Evolutionary conservation across 805 yeast species (phyloP), one percentile per base, ranked within the genome.

Genomic region (Candida argentea): DNA sequence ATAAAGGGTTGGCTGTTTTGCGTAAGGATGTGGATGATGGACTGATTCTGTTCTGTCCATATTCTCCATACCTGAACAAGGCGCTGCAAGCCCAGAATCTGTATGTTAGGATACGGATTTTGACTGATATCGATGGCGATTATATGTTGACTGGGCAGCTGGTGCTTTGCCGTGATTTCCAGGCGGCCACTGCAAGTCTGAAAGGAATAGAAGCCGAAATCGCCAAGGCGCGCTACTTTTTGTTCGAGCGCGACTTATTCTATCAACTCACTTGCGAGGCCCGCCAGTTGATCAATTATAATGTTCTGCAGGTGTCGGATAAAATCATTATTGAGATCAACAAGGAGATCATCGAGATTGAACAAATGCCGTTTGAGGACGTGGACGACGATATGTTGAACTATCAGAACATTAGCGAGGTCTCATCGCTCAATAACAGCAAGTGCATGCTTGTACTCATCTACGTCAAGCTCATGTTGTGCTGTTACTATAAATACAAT

Each of bases 211-310:
- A 76, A 13, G 64, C 66, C 27, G 68, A 67, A 14, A 76, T 89
- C 16, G 65, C 69, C 20, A 70, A 57, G 28, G 86, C 93, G 0
- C 65, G 95, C 26, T 76, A 69, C 37, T 70, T 73, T 34, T 61
- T 87, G 5, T 89, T 89, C 55, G 97, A 89, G 46, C 91, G 83
- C 44, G 97, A 89, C 50, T 61, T 89, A 30, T 84, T 84, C 57
- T 73, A 71, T 50, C 86, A 78, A 40, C 53, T 89, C 31, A 65
- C 76, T 14, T 71, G 76, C 37, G 98, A 89, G 51, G 84, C 94
- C 1, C 67, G 77, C 17, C 48, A 64, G 5, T 57, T 89, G 33
- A 67, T 77, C 6, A 72, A 85, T 12, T 73, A 76, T 38, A 77
- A 80, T 30, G 89, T 84, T 4, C 63, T 65, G 10, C 67, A 76